Evolutionary conservation across 2,329 filamentous ascomycete genomes (phyloP).

Genomic region (Ophiosphaerella korrae): DNA sequence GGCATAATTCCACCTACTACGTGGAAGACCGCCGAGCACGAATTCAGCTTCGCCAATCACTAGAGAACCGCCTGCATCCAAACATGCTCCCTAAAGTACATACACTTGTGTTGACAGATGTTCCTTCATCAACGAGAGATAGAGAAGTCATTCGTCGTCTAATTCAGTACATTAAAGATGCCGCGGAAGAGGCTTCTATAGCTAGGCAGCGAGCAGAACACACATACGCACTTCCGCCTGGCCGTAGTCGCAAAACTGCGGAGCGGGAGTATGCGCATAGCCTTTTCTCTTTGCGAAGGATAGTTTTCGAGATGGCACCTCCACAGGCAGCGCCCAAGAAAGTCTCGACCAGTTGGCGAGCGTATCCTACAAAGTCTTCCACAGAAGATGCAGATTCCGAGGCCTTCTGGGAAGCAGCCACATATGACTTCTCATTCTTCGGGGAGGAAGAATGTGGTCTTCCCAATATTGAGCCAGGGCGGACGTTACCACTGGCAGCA

Average conservation of each 20-base stretch:
- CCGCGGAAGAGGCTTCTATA: slow-evolving; percentile 60
- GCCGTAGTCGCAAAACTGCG: slow-evolving; percentile 55
- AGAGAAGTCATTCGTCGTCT: slow-evolving; percentile 47
- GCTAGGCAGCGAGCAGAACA: slow-evolving; percentile 59
- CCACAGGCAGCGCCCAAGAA: slow-evolving; percentile 34
- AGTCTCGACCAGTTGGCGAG: slow-evolving; percentile 52
- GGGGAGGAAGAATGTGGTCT: slow-evolving; percentile 61
- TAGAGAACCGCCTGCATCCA: slow-evolving; percentile 55
- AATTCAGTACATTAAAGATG: slow-evolving; percentile 61
- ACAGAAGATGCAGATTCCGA: slow-evolving; percentile 66
- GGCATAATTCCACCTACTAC: slow-evolving; percentile 29
- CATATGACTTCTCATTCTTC: slow-evolving; percentile 67
- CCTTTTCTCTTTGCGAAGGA: slow-evolving; percentile 60
- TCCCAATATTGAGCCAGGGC: slow-evolving; percentile 52
- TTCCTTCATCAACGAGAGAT: slow-evolving; percentile 56
- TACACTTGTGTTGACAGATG: slow-evolving; percentile 62
- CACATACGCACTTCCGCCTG: slow-evolving; percentile 65
- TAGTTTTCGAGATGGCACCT: slow-evolving; percentile 58
- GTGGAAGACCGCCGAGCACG: slow-evolving; percentile 38
- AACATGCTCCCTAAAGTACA: slow-evolving; percentile 60
- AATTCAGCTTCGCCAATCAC: slow-evolving; percentile 39
- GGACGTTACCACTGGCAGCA: slow-evolving; percentile 53
- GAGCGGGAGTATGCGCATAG: slow-evolving; percentile 56
- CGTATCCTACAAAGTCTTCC: slow-evolving; percentile 57
- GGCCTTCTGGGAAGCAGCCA: slow-evolving; percentile 63